phyloP scores from a whole-genome alignment of 1,284 basidiomycete genomes.

The Sphaerobolus stellatus region DNA sequence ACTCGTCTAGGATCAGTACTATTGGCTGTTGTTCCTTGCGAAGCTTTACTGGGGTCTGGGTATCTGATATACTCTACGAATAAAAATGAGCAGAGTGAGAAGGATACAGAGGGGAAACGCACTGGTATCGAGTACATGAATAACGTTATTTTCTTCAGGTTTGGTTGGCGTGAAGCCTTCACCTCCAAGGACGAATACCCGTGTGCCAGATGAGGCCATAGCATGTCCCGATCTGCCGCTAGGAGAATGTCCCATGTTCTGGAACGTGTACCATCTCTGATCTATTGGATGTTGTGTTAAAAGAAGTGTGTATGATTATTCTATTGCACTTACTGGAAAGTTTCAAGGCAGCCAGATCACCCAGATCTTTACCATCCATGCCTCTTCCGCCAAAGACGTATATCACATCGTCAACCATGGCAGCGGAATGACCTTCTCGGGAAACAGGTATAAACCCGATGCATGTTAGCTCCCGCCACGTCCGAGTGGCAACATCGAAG shows the following conservation, averaged over 20 bases:
- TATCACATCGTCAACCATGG: slow-evolving; percentile 96
- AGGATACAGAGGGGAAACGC: slow-evolving; percentile 32
- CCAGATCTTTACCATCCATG: slow-evolving; percentile 94
- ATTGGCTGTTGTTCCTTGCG: slow-evolving; percentile 36
- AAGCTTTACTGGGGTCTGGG: slow-evolving; percentile 64
- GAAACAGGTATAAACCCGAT: slow-evolving; percentile 98
- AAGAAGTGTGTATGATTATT: no score
- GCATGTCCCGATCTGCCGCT: slow-evolving; percentile 91
- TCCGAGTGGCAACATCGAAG: slow-evolving; percentile 80
- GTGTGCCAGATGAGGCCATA: slow-evolving; percentile 87
- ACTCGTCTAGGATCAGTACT: slow-evolving; percentile 24
- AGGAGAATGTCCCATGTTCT: slow-evolving; percentile 97
- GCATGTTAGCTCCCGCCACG: slow-evolving; percentile 93
- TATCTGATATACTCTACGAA: slow-evolving; percentile 89
- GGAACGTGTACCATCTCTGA: slow-evolving; percentile 97
- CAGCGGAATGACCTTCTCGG: slow-evolving; percentile 94
- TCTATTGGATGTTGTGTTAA: no score
- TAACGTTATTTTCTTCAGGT: slow-evolving; percentile 77
- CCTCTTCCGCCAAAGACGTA: slow-evolving; percentile 98
- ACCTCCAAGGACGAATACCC: slow-evolving; percentile 92
- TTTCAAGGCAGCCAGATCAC: slow-evolving; percentile 96
- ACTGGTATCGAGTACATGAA: slow-evolving; percentile 95
- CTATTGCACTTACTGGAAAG: slow-evolving; percentile 77
- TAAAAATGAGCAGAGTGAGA: slow-evolving; percentile 13
- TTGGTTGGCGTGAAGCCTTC: slow-evolving; percentile 80